Evolutionary conservation across 768 basidiomycete species (phyloP).

Genomic region (Suillus paluster): DNA sequence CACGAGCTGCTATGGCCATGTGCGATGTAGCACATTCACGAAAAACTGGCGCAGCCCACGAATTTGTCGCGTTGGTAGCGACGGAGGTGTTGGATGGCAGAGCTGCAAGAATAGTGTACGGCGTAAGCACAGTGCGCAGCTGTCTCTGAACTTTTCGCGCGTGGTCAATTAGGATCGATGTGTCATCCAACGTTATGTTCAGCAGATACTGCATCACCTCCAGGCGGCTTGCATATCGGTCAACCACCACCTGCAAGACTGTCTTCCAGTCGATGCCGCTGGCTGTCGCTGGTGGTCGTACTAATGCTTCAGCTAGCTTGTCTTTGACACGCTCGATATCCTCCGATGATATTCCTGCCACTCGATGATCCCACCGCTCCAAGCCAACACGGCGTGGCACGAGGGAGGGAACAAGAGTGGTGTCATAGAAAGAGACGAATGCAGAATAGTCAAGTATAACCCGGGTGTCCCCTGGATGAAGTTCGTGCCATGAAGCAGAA

Average conservation of each 20-base stretch:
- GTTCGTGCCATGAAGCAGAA: slow-evolving; percentile 26
- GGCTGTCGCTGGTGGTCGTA: slow-evolving; percentile 1
- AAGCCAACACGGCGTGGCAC: slow-evolving; percentile 15
- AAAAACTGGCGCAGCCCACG: slow-evolving; percentile 15
- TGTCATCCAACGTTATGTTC: slow-evolving; percentile 19
- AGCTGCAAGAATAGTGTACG: slow-evolving; percentile 13
- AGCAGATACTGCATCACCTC: slow-evolving; percentile 44
- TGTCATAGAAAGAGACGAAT: slow-evolving; percentile 34
- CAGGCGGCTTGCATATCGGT: slow-evolving; percentile 47
- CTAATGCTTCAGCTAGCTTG: slow-evolving; percentile 14
- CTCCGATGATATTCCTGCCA: slow-evolving; percentile 14
- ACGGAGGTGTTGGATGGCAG: neutral
- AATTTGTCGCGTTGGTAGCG: slow-evolving; percentile 5
- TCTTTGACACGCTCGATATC: slow-evolving; percentile 14
- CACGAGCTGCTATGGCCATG: neutral
- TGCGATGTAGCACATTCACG: slow-evolving; percentile 15
- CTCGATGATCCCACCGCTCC: slow-evolving; percentile 29
- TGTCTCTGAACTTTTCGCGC: slow-evolving; percentile 17
- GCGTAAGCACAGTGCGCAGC: slow-evolving; percentile 21
- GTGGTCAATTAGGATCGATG: slow-evolving; percentile 11
- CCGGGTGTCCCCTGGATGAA: slow-evolving; percentile 30
- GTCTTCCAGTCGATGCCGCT: slow-evolving; percentile 50
- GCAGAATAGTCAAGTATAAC: slow-evolving; percentile 23
- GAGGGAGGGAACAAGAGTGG: slow-evolving; percentile 22
- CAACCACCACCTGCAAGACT: slow-evolving; percentile 41